These are phyloP conservation scores for Backusella macrospora DNA, from an alignment of 192 early-diverging fungal species.

Conservation along the genomic window DNA sequence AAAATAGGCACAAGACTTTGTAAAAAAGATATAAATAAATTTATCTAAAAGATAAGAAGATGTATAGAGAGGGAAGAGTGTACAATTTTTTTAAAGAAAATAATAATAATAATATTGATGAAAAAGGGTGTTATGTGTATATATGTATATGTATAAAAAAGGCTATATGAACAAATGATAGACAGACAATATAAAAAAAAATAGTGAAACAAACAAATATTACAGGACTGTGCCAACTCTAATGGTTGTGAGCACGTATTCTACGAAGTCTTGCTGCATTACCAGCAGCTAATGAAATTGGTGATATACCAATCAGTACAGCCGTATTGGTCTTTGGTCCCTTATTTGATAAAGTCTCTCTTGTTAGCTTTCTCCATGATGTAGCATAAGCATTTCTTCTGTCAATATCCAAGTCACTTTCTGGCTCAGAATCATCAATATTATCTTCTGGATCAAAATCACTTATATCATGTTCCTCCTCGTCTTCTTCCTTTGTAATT, in stretches of 20 bases:
- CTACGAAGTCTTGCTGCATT: neutral
- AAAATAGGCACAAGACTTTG: no score
- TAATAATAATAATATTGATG: neutral
- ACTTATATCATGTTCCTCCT: neutral
- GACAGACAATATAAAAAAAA: neutral
- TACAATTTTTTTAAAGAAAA: neutral
- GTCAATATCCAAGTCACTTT: neutral
- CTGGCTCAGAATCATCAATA: neutral
- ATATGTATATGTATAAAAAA: neutral
- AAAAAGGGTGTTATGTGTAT: no score
- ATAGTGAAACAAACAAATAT: neutral
- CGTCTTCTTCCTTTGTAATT: neutral
- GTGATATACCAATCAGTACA: neutral
- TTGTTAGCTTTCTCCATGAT: neutral
- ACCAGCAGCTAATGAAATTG: neutral
- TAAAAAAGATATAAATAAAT: neutral
- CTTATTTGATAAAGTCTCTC: neutral
- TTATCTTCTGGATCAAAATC: neutral
- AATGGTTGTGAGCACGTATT: neutral
- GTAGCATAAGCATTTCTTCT: neutral
- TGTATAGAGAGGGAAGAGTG: neutral
- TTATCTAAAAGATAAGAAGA: conserved; percentile 1
- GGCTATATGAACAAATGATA: conserved; percentile 9
- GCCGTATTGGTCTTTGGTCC: neutral
- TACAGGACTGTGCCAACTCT: neutral